phyloP scores from a whole-genome alignment of 208 protist genomes.

The Balamuthia mandrillaris region DNA sequence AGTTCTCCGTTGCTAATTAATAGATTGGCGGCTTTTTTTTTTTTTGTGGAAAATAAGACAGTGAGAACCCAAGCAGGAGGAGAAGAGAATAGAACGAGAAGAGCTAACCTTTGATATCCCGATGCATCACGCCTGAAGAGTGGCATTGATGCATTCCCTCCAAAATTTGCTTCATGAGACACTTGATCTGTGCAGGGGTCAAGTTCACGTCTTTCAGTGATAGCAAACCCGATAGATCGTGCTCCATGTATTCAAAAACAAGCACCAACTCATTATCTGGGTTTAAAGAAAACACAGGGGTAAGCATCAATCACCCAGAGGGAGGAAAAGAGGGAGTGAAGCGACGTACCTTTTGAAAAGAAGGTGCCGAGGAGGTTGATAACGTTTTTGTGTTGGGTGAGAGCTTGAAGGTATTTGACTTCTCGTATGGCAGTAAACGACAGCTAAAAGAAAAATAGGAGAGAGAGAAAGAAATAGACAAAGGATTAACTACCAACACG shows the following conservation, averaged over 20 bases:
- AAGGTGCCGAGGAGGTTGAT: constrained; percentile 4
- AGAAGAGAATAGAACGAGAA: constrained; percentile 13
- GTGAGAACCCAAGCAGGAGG: too few relatives aligned
- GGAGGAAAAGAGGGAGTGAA: not conserved
- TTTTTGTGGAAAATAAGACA: not conserved
- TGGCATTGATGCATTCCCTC: constrained; percentile 27
- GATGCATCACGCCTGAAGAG: constrained; percentile 75
- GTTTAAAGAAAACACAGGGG: not conserved
- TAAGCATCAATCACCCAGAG: not conserved
- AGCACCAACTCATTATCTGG: constrained; percentile 39
- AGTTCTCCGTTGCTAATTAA: constrained; percentile 59
- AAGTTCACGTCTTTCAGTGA: constrained; percentile 14
- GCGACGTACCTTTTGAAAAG: not conserved
- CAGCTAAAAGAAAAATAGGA: not conserved
- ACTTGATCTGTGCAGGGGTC: constrained; percentile 7
- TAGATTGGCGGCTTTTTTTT: constrained; percentile 12
- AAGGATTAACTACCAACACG: too few relatives aligned
- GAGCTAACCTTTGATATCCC: constrained; percentile 81
- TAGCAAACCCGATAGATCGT: constrained; percentile 75
- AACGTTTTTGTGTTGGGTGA: not conserved
- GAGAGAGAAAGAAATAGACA: not conserved
- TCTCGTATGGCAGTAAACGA: not conserved
- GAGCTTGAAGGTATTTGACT: constrained; percentile 1
- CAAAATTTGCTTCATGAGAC: constrained; percentile 37
- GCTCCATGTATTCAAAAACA: constrained; percentile 82